Evolutionary conservation across 352 stramenopile species (phyloP), one percentile per base, ranked within the genome.

Genomic region (Thraustochytrium striatum): DNA sequence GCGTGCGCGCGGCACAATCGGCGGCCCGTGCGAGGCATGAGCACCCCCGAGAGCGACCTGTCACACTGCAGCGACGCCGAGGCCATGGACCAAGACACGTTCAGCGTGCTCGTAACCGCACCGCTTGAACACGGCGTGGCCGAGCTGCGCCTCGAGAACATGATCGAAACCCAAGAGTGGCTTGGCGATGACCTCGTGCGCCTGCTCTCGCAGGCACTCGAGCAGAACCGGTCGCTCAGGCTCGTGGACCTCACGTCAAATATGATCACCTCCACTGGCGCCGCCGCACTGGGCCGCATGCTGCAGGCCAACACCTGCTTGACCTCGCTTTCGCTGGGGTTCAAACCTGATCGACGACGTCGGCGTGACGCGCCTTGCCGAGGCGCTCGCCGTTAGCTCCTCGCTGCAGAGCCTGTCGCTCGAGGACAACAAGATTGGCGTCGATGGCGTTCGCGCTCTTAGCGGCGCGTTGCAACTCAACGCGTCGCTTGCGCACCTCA

Each of bases 391-490:
- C 62, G 19, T 28, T n/a, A 73, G 62, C 35, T 9, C 0, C 38
- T 32, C 7, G 13, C 35, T 73, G n/a, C 62, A 32, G 13, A n/a
- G n/a, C 1, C 35, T 73, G 13, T 73, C 62, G 9, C 62, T 87
- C 47, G 79, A 82, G 80, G 69, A 79, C 61, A 87, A 87, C 57
- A 13, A 43, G n/a, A 82, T 87, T 44, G 81, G 72, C 28, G 53
- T 61, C 16, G 50, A 85, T 21, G 84, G 84, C 38, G 78, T 79
- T 38, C 85, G 85, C 75, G 69, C 65, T 44, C 73, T 87, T 47
- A 83, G 82, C 70, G 83, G 79, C 72, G 81, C 81, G 21, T 61
- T 87, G 30, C 73, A 78, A 1, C 78, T 72, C 13, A 87, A 87
- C 69, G 47, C 69, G 21, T 61, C 72, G 8, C 44, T 86, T 9